Conservation (phyloP, 2,329 filamentous ascomycete genomes). For the Sclerotinia nivalis region DNA sequence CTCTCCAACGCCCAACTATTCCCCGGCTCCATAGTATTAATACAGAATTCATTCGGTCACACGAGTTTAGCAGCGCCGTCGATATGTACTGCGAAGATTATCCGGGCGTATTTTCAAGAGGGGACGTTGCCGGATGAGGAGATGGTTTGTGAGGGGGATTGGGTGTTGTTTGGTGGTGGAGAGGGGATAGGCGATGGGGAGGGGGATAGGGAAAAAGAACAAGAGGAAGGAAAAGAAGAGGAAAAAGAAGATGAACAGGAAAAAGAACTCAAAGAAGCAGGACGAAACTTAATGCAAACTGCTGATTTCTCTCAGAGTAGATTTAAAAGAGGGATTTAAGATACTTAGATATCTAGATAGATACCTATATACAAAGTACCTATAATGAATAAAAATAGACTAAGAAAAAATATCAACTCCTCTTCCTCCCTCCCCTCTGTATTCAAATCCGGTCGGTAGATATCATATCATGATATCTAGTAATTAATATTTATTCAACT, state of each 20-base stretch:
- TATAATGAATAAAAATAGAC: no score
- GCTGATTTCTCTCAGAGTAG: neutral
- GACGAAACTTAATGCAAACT: neutral
- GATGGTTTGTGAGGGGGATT: neutral
- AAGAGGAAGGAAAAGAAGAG: neutral
- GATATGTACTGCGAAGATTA: neutral
- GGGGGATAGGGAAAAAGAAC: fast-evolving
- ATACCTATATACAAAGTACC: no score
- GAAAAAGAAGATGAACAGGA: neutral
- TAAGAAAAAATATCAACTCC: no score
- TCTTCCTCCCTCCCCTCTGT: no score
- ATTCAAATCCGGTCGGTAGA: no score
- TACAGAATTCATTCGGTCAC: conserved; percentile 52
- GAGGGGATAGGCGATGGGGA: no score
- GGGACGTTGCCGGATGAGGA: neutral
- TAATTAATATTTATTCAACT: no score
- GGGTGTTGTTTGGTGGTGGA: neutral
- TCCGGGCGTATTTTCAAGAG: neutral
- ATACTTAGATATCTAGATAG: neutral
- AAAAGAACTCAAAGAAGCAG: neutral
- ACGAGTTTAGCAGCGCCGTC: conserved; percentile 2
- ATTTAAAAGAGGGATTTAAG: neutral
- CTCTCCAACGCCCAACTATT: conserved; percentile 44
- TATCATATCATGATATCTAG: no score
- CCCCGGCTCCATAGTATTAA: conserved; percentile 48